Conservation (phyloP, 768 basidiomycete genomes). For the Pisolithus marmoratus region DNA sequence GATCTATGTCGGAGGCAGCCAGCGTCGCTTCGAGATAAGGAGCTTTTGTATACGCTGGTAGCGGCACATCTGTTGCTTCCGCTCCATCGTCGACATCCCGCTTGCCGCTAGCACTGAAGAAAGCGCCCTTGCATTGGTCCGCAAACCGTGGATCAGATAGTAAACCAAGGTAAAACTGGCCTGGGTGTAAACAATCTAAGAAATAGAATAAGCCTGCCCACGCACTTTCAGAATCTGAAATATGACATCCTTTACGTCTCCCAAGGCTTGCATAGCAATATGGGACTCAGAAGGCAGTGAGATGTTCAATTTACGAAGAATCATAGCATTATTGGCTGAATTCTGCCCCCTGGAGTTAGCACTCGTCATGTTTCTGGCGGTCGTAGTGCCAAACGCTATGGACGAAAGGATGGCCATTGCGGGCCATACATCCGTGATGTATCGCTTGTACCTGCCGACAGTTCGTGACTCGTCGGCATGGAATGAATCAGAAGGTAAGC, state of each 20-base stretch:
- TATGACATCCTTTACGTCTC: constrained; percentile 17
- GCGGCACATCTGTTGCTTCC: background rate
- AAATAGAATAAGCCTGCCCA: background rate
- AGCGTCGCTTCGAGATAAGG: background rate
- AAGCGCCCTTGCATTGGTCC: background rate
- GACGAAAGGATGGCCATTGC: constrained; percentile 7
- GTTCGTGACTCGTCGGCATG: background rate
- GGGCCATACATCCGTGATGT: constrained; percentile 10
- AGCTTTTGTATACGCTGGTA: background rate
- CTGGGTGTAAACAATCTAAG: background rate
- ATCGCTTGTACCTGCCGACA: constrained; percentile 7
- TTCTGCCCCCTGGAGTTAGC: background rate
- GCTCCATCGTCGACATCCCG: background rate
- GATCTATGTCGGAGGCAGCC: background rate
- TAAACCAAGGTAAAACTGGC: constrained; percentile 9
- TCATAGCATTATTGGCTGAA: constrained; percentile 15
- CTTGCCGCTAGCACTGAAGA: background rate
- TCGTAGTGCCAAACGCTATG: background rate
- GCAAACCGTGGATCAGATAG: constrained; percentile 1
- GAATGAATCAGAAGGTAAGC: constrained; percentile 1
- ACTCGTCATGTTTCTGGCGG: background rate
- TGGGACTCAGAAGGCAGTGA: constrained; percentile 13
- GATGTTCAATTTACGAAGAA: constrained; percentile 22
- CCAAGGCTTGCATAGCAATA: constrained; percentile 7
- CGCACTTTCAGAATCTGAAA: constrained; percentile 19